Evolutionary conservation across 176 grass and related monocot genomes (phyloP).

Genomic region (Musa itinerans): DNA sequence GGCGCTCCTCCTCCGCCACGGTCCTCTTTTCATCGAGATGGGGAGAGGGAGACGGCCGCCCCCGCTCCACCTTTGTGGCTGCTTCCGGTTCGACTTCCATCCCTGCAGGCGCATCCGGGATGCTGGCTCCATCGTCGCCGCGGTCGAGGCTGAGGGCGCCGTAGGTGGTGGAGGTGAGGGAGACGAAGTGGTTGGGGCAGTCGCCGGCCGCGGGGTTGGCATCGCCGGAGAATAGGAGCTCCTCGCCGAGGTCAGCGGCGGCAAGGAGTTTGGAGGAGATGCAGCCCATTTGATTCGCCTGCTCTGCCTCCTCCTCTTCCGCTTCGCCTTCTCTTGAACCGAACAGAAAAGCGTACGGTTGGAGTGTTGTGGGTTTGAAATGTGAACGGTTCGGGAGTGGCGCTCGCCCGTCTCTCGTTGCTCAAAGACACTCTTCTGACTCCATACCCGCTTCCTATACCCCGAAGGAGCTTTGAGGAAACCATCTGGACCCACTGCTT

Average conservation of each 20-base stretch:
- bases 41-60: neutral
- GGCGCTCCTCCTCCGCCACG: constrained; percentile 43
- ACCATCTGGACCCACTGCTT: no score
- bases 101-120: neutral
- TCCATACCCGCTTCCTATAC: no score
- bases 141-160: constrained; percentile 65
- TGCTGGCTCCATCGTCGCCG: constrained; percentile 5
- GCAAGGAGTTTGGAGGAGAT: constrained; percentile 80
- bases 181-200: constrained; percentile 64
- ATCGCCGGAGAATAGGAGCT: neutral
- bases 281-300: constrained; percentile 53
- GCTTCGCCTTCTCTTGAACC: neutral
- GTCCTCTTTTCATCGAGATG: constrained; percentile 14
- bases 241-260: constrained; percentile 32
- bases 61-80: neutral
- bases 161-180: constrained; percentile 89
- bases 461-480: no score
- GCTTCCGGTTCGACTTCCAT: neutral
- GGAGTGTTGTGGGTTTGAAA: neutral
- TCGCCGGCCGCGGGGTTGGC: constrained; percentile 16
- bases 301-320: neutral
- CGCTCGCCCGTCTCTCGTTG: no score
- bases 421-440: no score
- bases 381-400: neutral
- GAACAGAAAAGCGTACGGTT: neutral